Percentiles rank a stretch among this genome's conserved stretches.
Evolutionary conservation across 1,284 basidiomycete genomes (phyloP).

Genomic region (Phylloboletellus chloephorus): DNA sequence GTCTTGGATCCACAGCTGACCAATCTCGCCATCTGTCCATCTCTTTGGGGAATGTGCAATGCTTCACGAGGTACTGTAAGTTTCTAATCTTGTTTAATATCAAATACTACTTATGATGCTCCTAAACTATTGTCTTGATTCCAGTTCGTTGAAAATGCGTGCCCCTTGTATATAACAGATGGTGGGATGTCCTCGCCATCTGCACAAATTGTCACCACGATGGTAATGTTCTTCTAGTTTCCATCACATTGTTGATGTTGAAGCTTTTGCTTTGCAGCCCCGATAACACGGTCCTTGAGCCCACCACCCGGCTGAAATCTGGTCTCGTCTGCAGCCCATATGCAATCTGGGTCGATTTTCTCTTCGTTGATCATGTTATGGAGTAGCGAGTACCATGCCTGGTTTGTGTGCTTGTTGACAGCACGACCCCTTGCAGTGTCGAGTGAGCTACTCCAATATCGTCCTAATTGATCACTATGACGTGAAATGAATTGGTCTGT

Average conservation of each 20-base stretch:
- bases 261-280: background rate
- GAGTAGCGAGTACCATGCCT: slow-evolving; percentile 1
- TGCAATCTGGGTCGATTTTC: slow-evolving; percentile 1
- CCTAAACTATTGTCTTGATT: slow-evolving; percentile 1
- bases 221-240: slow-evolving; percentile 6
- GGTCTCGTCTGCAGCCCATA: slow-evolving; percentile 4
- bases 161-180: slow-evolving; percentile 2
- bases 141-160: background rate
- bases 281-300: background rate
- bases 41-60: background rate
- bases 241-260: slow-evolving; percentile 6
- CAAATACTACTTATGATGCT: background rate
- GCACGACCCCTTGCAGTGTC: background rate
- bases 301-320: slow-evolving; percentile 3
- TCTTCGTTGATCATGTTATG: background rate
- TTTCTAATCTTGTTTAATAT: no score
- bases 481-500: background rate
- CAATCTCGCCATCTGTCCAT: slow-evolving; percentile 1
- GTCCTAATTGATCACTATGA: background rate
- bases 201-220: slow-evolving; percentile 6
- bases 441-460: slow-evolving; percentile 2
- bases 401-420: slow-evolving; percentile 4
- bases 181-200: background rate
- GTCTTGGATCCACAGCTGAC: background rate
- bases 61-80: no score